Evolutionary conservation across 495 filamentous ascomycete species (phyloP), one percentile per base, ranked within the genome.

Genomic region (Aspergillus bridgeri): DNA sequence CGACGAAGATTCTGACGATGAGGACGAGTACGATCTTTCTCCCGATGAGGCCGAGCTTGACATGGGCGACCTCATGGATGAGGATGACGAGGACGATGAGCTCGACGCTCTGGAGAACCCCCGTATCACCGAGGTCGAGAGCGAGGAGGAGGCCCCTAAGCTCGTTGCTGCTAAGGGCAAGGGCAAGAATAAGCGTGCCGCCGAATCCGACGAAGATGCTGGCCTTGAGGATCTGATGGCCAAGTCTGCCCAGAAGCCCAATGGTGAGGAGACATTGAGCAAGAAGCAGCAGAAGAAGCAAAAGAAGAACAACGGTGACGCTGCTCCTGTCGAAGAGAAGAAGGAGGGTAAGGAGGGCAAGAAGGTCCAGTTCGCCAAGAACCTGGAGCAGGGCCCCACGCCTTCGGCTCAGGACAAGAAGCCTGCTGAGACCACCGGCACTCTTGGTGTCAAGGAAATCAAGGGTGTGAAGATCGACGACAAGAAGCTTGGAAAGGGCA

Each of bases 221-320:
- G 9, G 33, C 33, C 33, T 38, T 15, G 33, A 38, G 11, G 33
- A 38, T 13, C 33, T 38, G 9, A 88, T 90, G 50, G 76, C 87
- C 57, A 84, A 95, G 77, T 38, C 33, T 13, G 86, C 88, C 57
- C 91, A 95, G 74, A 73, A 77, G 59, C 67, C 80, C 57, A 75
- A 82, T 59, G 88, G 87, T 66, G 81, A 78, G 61, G 83, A 85
- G 58, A 80, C 77, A 65, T 81, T 95, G 52, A 93, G 86, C 82
- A 96, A 98, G 84, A 98, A 96, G 80, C 90, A 98, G 73, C 85
- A 87, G 65, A 98, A 99, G 86, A 99, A 97, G 83, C 81, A 96
- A 43, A 98, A 98, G 87, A 95, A 94, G 79, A 97, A 96, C 79
- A 87, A 92, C 68, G 93, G 93, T 48, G 86, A 96, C 60, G 86